Conservation (phyloP, 2,329 filamentous ascomycete genomes). For the Zarea fungicola region DNA sequence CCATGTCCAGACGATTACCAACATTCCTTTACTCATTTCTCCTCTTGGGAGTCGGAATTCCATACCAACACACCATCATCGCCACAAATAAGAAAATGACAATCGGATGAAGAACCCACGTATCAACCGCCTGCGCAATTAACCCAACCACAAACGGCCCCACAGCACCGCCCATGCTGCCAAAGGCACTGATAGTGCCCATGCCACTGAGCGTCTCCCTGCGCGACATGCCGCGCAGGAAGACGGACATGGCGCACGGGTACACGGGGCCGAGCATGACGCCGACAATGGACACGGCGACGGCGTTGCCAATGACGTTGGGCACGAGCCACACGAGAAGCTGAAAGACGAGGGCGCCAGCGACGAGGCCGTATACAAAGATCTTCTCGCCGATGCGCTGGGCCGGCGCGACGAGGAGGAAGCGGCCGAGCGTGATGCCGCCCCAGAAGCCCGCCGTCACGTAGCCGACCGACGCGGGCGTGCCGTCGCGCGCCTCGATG, state of each 20-base stretch:
- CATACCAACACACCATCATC: constrained; percentile 63
- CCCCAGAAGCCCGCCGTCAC: constrained; percentile 69
- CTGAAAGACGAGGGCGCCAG: constrained; percentile 62
- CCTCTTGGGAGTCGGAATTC: constrained; percentile 55
- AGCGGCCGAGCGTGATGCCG: constrained; percentile 72
- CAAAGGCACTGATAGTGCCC: constrained; percentile 64
- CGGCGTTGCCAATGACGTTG: constrained; percentile 65
- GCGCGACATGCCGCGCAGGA: constrained; percentile 54
- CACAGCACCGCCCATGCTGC: constrained; percentile 62
- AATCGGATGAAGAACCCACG: constrained; percentile 62
- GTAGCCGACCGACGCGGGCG: constrained; percentile 69
- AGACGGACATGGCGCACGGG: constrained; percentile 63
- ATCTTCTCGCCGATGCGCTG: constrained; percentile 63
- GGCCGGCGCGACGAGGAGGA: constrained; percentile 62
- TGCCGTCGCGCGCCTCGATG: constrained; percentile 64
- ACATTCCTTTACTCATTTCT: constrained; percentile 45
- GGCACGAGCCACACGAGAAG: constrained; percentile 75
- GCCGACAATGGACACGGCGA: constrained; percentile 65
- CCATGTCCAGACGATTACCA: too few relatives aligned
- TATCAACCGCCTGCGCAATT: constrained; percentile 55
- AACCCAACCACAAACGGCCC: constrained; percentile 63
- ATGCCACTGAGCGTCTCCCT: constrained; percentile 58
- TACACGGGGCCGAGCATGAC: constrained; percentile 74
- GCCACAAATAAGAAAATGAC: constrained; percentile 58
- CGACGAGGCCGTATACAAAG: constrained; percentile 59